These are phyloP conservation scores for Phaeotremella skinneri DNA, from an alignment of 768 basidiomycete genomes.

Conservation along the genomic window DNA sequence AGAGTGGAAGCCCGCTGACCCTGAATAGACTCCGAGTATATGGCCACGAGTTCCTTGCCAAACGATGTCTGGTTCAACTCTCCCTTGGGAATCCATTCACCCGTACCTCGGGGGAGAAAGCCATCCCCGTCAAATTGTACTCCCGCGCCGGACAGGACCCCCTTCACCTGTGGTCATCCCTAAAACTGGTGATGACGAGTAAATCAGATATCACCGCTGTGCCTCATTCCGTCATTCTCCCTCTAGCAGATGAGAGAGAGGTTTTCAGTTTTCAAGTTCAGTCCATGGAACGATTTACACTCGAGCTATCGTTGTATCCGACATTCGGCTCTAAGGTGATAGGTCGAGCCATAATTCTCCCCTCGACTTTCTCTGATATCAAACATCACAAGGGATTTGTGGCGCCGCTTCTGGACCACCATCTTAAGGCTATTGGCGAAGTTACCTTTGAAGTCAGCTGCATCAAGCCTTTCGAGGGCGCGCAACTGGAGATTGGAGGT, in stretches of 20 bases:
- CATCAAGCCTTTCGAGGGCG: constrained; percentile 83
- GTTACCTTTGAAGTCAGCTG: constrained; percentile 84
- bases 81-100: constrained; percentile 69
- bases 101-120: constrained; percentile 39
- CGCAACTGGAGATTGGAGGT: constrained; percentile 89
- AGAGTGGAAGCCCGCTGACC: constrained; percentile 15
- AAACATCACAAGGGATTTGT: constrained; percentile 50
- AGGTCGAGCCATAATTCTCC: constrained; percentile 82
- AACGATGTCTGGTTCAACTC: constrained; percentile 78
- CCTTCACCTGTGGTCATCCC: constrained; percentile 60
- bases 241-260: constrained; percentile 66
- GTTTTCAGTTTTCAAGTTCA: constrained; percentile 83
- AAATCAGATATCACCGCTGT: constrained; percentile 77
- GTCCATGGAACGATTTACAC: constrained; percentile 65
- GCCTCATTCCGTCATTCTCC: constrained; percentile 85
- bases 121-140: constrained; percentile 58
- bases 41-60: constrained; percentile 82
- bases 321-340: constrained; percentile 97
- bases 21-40: constrained; percentile 70
- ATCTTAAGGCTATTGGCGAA: constrained; percentile 91
- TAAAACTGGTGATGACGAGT: constrained; percentile 94
- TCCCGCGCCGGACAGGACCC: constrained; percentile 51
- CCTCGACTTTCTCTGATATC: constrained; percentile 65
- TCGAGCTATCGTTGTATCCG: constrained; percentile 94
- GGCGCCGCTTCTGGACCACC: constrained; percentile 81